Conservation (phyloP, 148 eudicot genomes). For the Chenopodium suecicum region DNA sequence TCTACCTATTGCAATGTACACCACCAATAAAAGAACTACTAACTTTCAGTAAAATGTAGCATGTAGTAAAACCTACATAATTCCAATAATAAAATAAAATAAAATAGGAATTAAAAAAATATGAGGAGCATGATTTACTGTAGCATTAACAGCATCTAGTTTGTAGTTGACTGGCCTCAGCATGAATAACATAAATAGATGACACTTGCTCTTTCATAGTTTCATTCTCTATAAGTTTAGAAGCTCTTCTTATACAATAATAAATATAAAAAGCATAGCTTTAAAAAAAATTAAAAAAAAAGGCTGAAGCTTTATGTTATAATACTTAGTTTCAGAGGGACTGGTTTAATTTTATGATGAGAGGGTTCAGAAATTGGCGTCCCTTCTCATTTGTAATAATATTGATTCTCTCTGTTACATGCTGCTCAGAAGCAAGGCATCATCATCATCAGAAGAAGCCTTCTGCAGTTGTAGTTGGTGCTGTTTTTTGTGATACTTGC, state of each 20-base stretch:
- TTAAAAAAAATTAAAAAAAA: no score
- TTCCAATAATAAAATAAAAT: neutral
- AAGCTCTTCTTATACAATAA: neutral
- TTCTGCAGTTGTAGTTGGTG: conserved; percentile 66
- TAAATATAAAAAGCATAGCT: neutral
- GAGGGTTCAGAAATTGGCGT: conserved; percentile 12
- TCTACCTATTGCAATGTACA: conserved; percentile 28
- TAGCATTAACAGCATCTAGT: conserved; percentile 44
- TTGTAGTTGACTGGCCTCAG: conserved; percentile 64
- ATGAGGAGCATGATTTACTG: neutral
- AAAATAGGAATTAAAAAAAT: neutral
- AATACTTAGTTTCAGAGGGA: neutral
- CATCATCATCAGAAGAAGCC: conserved; percentile 29
- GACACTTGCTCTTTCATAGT: conserved; percentile 4
- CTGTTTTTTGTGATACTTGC: conserved; percentile 88
- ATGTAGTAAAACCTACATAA: neutral
- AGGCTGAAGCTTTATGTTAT: neutral
- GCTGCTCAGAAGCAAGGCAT: conserved; percentile 49
- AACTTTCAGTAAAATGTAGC: conserved; percentile 5
- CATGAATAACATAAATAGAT: conserved; percentile 59
- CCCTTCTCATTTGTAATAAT: conserved; percentile 28
- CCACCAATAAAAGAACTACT: conserved; percentile 33
- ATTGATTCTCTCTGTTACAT: conserved; percentile 36
- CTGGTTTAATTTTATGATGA: conserved; percentile 16
- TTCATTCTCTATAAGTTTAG: conserved; percentile 23